phyloP scores from a whole-genome alignment of 2,329 filamentous ascomycete species.

The Ophiocordyceps sinensis region DNA sequence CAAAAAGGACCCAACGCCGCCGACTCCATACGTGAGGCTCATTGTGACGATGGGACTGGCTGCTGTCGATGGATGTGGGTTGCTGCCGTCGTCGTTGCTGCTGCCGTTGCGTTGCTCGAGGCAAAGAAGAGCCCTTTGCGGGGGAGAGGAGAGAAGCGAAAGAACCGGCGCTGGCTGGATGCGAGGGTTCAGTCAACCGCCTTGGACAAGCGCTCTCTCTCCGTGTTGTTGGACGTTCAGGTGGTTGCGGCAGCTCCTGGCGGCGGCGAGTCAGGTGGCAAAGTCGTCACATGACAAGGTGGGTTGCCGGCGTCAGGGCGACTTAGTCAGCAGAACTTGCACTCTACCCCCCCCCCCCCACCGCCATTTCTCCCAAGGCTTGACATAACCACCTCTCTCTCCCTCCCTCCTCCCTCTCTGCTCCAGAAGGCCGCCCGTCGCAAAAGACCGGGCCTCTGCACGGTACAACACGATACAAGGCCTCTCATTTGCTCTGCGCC shows the following conservation, averaged over 20 bases:
- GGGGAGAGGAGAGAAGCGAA: background rate
- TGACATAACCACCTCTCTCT: background rate
- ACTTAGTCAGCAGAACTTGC: background rate
- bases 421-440: too few species aligned
- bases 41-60: constrained; percentile 29
- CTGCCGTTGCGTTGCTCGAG: too few species aligned
- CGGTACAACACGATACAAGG: too few species aligned
- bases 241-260: background rate
- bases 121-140: too few species aligned
- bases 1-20: constrained; percentile 53
- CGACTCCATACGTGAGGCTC: constrained; percentile 59
- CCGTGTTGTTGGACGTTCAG: background rate
- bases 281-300: constrained; percentile 22
- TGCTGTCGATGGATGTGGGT: background rate
- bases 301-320: background rate
- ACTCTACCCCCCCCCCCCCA: too few species aligned
- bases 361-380: background rate
- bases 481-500: too few species aligned
- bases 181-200: background rate
- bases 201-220: background rate
- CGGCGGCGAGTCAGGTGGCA: constrained; percentile 1
- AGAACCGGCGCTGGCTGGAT: background rate
- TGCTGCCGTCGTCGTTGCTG: background rate
- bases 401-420: background rate
- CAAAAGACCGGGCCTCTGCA: too few species aligned